Evolutionary conservation across 1,139 yeast genomes (phyloP).

Genomic region (Taphrina wiesneri): DNA sequence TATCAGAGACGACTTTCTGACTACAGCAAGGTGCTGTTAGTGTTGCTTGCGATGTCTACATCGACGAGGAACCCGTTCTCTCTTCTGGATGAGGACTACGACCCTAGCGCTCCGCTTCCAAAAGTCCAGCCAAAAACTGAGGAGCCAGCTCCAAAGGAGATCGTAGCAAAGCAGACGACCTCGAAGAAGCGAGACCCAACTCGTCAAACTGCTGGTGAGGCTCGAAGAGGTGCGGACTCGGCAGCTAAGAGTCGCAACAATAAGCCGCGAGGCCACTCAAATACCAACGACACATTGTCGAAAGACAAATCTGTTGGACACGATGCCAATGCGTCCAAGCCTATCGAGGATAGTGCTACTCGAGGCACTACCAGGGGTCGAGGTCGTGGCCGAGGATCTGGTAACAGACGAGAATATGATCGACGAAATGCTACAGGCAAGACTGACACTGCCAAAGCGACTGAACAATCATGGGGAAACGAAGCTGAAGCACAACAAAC

Average conservation of each 20-base stretch:
- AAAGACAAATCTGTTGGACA: constrained; percentile 34
- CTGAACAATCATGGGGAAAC: constrained; percentile 78
- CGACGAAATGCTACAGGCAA: constrained; percentile 39
- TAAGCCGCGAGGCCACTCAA: constrained; percentile 54
- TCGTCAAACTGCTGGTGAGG: constrained; percentile 45
- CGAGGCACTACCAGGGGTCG: constrained; percentile 56
- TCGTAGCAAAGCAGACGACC: constrained; percentile 78
- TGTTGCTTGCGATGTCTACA: constrained; percentile 8
- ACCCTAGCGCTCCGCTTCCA: constrained; percentile 3
- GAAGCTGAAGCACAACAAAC: constrained; percentile 38
- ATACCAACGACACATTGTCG: constrained; percentile 46
- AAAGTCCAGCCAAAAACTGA: constrained; percentile 4
- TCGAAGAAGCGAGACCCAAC: constrained; percentile 86
- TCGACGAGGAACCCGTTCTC: constrained; percentile 32
- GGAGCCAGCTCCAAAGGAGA: constrained; percentile 60
- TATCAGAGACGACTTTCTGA: not conserved
- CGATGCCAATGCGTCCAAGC: constrained; percentile 45
- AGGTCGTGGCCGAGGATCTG: constrained; percentile 36
- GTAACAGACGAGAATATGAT: constrained; percentile 51
- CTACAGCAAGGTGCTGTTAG: not conserved
- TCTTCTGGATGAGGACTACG: constrained; percentile 23
- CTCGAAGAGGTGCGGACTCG: constrained; percentile 19
- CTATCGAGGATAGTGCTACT: constrained; percentile 42
- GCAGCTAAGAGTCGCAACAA: constrained; percentile 56
- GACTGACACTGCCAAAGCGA: constrained; percentile 79